These are phyloP conservation scores for Lanmaoa rubissima DNA, from an alignment of 768 basidiomycete genomes.

Conservation along the genomic window DNA sequence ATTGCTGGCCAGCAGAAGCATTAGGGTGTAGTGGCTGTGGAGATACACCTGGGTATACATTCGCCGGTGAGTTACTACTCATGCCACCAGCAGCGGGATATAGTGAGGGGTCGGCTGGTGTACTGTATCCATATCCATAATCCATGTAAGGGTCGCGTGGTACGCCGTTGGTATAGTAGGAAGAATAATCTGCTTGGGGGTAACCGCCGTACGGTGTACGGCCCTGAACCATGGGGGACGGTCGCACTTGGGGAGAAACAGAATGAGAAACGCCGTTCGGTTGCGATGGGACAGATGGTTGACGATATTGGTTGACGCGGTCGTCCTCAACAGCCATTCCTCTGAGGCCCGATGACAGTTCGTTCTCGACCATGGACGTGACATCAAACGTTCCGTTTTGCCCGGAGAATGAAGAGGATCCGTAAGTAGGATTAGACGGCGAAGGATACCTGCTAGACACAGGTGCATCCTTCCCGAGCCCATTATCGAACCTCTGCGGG, in stretches of 20 bases:
- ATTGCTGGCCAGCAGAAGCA: conserved; percentile 44
- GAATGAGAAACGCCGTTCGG: conserved; percentile 29
- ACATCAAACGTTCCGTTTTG: conserved; percentile 39
- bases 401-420: conserved; percentile 29
- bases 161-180: conserved; percentile 54
- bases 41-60: conserved; percentile 48
- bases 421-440: conserved; percentile 41
- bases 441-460: conserved; percentile 45
- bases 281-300: conserved; percentile 31
- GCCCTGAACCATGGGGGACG: conserved; percentile 43
- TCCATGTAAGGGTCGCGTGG: conserved; percentile 52
- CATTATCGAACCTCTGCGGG: conserved; percentile 52
- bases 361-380: conserved; percentile 46
- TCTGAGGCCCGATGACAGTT: conserved; percentile 55
- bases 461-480: conserved; percentile 40
- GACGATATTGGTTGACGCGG: conserved; percentile 40
- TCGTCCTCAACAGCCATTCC: conserved; percentile 64
- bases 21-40: conserved; percentile 44
- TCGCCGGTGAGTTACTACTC: conserved; percentile 42
- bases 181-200: conserved; percentile 55
- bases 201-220: conserved; percentile 50
- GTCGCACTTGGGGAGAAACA: conserved; percentile 40
- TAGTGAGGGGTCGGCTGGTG: conserved; percentile 46
- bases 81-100: conserved; percentile 49
- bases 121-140: conserved; percentile 57